These are phyloP conservation scores for Epichloe sibirici DNA, from an alignment of 2,329 filamentous ascomycete species.

Conservation along the genomic window DNA sequence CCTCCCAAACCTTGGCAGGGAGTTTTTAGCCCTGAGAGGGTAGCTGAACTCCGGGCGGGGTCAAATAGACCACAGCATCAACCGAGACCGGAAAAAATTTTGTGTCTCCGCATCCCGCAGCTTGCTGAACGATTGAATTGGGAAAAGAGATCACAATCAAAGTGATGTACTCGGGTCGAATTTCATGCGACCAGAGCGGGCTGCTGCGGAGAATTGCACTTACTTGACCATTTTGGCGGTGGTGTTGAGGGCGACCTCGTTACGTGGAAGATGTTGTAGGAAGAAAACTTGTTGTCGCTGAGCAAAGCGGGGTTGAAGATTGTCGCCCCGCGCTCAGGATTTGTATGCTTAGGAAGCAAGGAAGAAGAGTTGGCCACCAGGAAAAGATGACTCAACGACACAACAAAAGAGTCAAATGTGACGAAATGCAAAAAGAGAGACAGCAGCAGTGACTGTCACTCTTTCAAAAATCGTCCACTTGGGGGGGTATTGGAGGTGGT, in stretches of 20 bases:
- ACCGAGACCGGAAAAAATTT: conserved; percentile 2
- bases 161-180: no score
- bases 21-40: not conserved
- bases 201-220: conserved; percentile 33
- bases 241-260: conserved; percentile 37
- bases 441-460: conserved; percentile 31
- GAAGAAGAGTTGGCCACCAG: conserved; percentile 5
- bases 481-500: conserved; percentile 12
- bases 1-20: not conserved
- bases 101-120: not conserved
- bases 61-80: not conserved
- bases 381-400: conserved; percentile 5
- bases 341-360: conserved; percentile 6
- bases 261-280: conserved; percentile 21
- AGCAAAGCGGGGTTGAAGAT: conserved; percentile 34
- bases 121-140: not conserved
- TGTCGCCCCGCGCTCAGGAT: conserved; percentile 26
- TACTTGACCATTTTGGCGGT: conserved; percentile 99
- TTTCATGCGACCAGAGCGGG: conserved; percentile 1
- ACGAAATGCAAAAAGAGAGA: conserved; percentile 22
- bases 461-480: conserved; percentile 25
- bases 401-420: conserved; percentile 15
- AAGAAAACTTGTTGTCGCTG: conserved; percentile 13
- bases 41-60: conserved; percentile 9
- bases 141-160: conserved; percentile 5